Conservation (phyloP, 2,329 filamentous ascomycete species). For the Epichloe festucae region DNA sequence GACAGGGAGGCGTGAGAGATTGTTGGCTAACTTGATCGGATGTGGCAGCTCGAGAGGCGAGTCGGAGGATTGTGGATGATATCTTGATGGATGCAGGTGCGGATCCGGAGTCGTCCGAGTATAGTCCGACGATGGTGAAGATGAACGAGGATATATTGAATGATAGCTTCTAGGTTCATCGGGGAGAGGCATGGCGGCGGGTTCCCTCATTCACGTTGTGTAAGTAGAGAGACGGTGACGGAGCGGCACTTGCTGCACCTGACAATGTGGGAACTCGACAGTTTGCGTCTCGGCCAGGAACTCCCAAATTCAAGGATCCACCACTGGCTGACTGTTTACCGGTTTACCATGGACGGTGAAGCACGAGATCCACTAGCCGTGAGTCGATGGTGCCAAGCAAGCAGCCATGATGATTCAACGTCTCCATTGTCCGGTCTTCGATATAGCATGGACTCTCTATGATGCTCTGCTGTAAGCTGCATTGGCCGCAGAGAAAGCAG, state of each 20-base stretch:
- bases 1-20: neutral
- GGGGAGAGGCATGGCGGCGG: neutral
- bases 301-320: too few species aligned
- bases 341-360: neutral
- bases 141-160: conserved; percentile 49
- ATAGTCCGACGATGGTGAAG: conserved; percentile 53
- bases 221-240: neutral
- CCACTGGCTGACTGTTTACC: too few species aligned
- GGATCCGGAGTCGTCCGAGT: conserved; percentile 39
- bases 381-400: neutral
- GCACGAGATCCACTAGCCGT: neutral
- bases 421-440: neutral
- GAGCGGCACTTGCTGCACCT: neutral
- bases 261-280: neutral
- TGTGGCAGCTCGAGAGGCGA: conserved; percentile 58
- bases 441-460: neutral
- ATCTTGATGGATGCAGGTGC: conserved; percentile 64
- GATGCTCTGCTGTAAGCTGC: neutral
- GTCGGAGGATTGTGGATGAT: conserved; percentile 68
- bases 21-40: neutral
- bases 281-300: too few species aligned
- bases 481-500: neutral
- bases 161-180: conserved; percentile 41
- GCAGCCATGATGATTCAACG: neutral
- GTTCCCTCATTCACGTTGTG: too few species aligned